These are phyloP conservation scores for Ascochyta pisi DNA, from an alignment of 2,329 filamentous ascomycete species.

Conservation along the genomic window DNA sequence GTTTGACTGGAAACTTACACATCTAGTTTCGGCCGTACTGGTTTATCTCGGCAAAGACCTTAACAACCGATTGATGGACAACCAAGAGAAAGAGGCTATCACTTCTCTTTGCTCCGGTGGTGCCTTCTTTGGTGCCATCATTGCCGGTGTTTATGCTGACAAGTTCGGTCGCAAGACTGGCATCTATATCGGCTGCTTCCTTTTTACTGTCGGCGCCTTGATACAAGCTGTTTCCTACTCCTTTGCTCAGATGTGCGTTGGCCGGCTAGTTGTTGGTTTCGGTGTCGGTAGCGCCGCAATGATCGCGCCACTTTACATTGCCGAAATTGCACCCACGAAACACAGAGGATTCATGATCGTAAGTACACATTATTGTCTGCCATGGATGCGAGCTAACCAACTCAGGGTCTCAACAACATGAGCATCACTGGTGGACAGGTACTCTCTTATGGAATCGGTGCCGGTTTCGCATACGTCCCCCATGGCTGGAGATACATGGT, in stretches of 20 bases:
- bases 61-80: slow-evolving; percentile 44
- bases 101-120: slow-evolving; percentile 60
- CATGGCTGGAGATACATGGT: slow-evolving; percentile 58
- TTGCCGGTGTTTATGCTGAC: slow-evolving; percentile 39
- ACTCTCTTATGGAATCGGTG: slow-evolving; percentile 39
- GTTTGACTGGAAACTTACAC: slow-evolving; percentile 36
- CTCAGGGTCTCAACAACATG: slow-evolving; percentile 55
- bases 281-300: slow-evolving; percentile 60
- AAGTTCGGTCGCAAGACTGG: slow-evolving; percentile 48
- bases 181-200: slow-evolving; percentile 50
- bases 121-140: slow-evolving; percentile 54
- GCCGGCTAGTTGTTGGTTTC: slow-evolving; percentile 57
- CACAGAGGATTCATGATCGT: slow-evolving; percentile 58
- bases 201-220: slow-evolving; percentile 49
- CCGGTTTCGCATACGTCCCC: slow-evolving; percentile 43
- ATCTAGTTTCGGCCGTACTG: slow-evolving; percentile 55
- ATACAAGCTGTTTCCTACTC: slow-evolving; percentile 40
- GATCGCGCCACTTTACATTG: slow-evolving; percentile 57
- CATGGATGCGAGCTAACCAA: background rate
- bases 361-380: background rate
- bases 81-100: slow-evolving; percentile 59
- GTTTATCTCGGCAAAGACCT: slow-evolving; percentile 52
- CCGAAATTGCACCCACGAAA: slow-evolving; percentile 59
- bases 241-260: slow-evolving; percentile 54
- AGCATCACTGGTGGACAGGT: slow-evolving; percentile 43